phyloP scores from a whole-genome alignment of 2,329 filamentous ascomycete genomes.

The Hypoxylon sp. region DNA sequence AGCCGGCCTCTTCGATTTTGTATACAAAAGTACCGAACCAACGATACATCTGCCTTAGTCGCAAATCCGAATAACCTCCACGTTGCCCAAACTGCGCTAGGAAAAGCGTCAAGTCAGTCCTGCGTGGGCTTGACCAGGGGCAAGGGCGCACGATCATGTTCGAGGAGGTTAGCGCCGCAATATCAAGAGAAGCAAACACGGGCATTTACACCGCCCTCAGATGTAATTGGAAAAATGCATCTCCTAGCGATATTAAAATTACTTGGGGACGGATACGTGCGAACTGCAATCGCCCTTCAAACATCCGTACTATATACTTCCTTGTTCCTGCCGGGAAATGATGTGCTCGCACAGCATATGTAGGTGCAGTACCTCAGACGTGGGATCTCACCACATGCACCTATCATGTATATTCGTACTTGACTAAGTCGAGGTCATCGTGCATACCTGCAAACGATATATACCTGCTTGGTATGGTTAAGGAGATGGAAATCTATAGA shows the following conservation, averaged over 20 bases:
- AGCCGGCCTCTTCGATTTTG: conserved; percentile 7
- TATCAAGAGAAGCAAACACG: conserved; percentile 1
- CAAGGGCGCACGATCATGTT: too few species aligned
- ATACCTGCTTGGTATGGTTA: conserved; percentile 5
- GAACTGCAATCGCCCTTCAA: conserved; percentile 14
- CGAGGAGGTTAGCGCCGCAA: conserved; percentile 6
- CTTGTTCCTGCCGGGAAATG: conserved; percentile 11
- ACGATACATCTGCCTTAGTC: background rate
- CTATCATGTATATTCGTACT: background rate
- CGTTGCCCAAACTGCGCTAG: background rate
- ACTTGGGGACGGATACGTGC: too few species aligned
- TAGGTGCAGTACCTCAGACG: conserved; percentile 19
- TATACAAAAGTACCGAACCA: background rate
- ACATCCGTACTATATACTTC: conserved; percentile 6
- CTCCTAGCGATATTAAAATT: too few species aligned
- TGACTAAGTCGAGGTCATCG: conserved; percentile 22
- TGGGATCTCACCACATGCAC: conserved; percentile 13
- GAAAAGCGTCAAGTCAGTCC: background rate
- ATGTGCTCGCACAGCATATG: conserved; percentile 36
- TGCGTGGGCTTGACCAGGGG: too few species aligned
- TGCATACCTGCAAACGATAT: conserved; percentile 9
- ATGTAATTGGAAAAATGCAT: conserved; percentile 1
- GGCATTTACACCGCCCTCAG: background rate
- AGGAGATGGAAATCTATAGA: conserved; percentile 11
- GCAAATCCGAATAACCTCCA: background rate